Evolutionary conservation across 1,139 yeast genomes (phyloP), one percentile per base, ranked within the genome.

Genomic region (Magnusiomyces tetraspermus): DNA sequence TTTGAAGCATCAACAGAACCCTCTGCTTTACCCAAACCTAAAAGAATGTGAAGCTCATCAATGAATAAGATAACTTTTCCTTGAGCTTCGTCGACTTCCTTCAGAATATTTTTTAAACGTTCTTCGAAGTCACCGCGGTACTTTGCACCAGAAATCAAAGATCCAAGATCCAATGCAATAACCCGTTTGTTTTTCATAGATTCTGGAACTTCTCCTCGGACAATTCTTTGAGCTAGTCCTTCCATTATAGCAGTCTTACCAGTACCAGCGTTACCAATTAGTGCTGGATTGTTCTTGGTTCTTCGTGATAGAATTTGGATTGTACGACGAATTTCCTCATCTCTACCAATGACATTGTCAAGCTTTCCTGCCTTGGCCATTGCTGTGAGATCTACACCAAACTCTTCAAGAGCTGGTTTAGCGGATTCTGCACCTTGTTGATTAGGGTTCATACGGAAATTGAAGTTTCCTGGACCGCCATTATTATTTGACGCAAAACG

Each of bases 211-310:
- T 89, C 96, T 10, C 92, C 92, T 55, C 85, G 80, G 17, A 87
- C 80, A 53, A 92, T 89, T 61, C 97, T 72, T 69, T 92, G 97
- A 0, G 97, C 97, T 50, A 92, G 74, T 0, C 97, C 98, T 67
- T 92, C 98, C 80, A 92, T 85, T 52, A 92, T 82, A 4, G 97
- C 95, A 0, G 97, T 92, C 69, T 92, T 92, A 71, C 98, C 98
- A 0, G 96, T 94, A 70, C 98, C 98, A 0, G 98, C 97, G 59
- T 86, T 82, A 57, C 97, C 98, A 51, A 90, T 88, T 51, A 92
- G 70, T 0, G 92, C 95, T 0, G 97, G 97, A 64, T 92, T 92
- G 65, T 90, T 90, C 67, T 92, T 92, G 1, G 97, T 89, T 65
- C 98, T 76, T 60, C 98, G 75, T 0, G 96, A 87, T 49, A 92